Conservation (phyloP, 192 early-diverging fungal genomes). For the Geosiphon pyriformis region DNA sequence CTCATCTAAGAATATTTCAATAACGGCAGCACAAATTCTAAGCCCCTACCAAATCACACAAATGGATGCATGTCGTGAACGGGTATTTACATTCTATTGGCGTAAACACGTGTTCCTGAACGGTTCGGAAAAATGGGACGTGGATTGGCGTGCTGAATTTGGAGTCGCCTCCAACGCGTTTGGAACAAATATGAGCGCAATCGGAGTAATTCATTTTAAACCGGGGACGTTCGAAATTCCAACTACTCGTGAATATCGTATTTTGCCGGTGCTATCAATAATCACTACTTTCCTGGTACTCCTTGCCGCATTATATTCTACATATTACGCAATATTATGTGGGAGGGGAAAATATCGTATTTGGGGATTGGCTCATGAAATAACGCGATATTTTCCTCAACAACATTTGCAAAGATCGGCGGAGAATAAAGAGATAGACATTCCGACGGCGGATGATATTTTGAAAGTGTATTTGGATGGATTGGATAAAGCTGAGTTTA, state of each 20-base stretch:
- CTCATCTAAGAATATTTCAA: background rate
- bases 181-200: constrained; percentile 1
- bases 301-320: constrained; percentile 4
- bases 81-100: constrained; percentile 10
- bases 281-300: constrained; percentile 16
- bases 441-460: constrained; percentile 19
- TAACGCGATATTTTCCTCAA: constrained; percentile 18
- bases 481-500: constrained; percentile 13
- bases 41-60: constrained; percentile 7
- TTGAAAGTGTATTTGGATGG: constrained; percentile 15
- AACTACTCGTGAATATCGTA: constrained; percentile 4
- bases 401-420: background rate
- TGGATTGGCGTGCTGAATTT: constrained; percentile 12
- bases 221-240: constrained; percentile 7
- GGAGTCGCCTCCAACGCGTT: constrained; percentile 7
- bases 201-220: constrained; percentile 19
- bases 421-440: background rate
- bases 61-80: constrained; percentile 6
- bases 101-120: constrained; percentile 5
- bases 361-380: constrained; percentile 1
- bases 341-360: constrained; percentile 17
- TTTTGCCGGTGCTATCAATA: background rate
- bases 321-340: constrained; percentile 5
- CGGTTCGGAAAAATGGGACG: constrained; percentile 6
- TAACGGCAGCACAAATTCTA: constrained; percentile 6